Evolutionary conservation across 2,329 filamentous ascomycete genomes (phyloP).

Genomic region (Colletotrichum sp.): DNA sequence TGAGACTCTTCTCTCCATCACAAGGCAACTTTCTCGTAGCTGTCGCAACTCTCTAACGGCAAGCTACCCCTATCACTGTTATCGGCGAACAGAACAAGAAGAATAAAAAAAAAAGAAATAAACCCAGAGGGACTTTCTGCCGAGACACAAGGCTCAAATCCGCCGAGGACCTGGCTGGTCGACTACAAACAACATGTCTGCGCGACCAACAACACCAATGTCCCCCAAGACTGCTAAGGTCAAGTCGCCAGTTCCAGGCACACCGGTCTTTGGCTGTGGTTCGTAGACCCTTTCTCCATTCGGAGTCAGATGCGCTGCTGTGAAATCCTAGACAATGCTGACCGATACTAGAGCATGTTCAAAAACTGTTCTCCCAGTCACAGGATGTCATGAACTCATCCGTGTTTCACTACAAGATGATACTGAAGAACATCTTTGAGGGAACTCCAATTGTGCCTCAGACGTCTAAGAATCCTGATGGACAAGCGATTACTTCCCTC

Average conservation of each 20-base stretch:
- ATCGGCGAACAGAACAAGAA: neutral
- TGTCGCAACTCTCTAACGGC: neutral
- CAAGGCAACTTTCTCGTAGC: neutral
- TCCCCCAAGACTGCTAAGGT: constrained; percentile 64
- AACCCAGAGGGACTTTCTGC: neutral
- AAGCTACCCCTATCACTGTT: neutral
- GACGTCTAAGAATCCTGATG: constrained; percentile 64
- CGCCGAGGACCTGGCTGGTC: neutral
- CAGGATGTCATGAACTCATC: constrained; percentile 71
- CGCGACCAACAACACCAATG: constrained; percentile 53
- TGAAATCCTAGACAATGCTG: neutral
- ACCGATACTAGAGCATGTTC: constrained; percentile 67
- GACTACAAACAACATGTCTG: constrained; percentile 40
- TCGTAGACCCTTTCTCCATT: constrained; percentile 33
- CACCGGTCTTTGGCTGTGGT: constrained; percentile 70
- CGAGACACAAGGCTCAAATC: neutral
- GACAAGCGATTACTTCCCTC: constrained; percentile 62
- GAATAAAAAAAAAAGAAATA: neutral
- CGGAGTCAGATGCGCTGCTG: neutral
- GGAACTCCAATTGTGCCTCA: constrained; percentile 67
- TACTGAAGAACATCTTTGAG: constrained; percentile 75
- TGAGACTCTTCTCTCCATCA: neutral
- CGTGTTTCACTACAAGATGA: constrained; percentile 73
- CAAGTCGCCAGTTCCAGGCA: constrained; percentile 63
- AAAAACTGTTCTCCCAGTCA: constrained; percentile 65